Evolutionary conservation across 1,284 basidiomycete genomes (phyloP).

Genomic region (Fomitopsis schrenkii): DNA sequence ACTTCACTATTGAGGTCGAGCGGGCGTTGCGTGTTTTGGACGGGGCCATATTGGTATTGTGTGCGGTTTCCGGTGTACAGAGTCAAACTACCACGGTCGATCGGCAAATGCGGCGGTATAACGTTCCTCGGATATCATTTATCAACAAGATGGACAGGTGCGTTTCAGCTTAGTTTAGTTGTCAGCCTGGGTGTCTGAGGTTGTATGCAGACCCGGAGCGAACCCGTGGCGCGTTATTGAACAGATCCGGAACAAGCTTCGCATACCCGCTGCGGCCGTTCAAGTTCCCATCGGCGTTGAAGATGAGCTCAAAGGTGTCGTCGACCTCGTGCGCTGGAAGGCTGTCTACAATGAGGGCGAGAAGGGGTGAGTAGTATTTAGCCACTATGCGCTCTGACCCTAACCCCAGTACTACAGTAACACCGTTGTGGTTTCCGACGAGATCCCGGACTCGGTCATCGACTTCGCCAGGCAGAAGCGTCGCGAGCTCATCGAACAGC

Average conservation of each 20-base stretch:
- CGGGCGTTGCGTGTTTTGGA: conserved; percentile 95
- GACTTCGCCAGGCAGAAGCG: conserved; percentile 81
- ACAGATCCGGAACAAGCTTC: conserved; percentile 91
- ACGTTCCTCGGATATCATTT: conserved; percentile 94
- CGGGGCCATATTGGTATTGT: conserved; percentile 94
- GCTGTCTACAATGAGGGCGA: conserved; percentile 92
- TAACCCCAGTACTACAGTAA: conserved; percentile 41
- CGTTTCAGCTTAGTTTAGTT: neutral
- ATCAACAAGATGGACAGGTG: conserved; percentile 99
- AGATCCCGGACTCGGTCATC: conserved; percentile 79
- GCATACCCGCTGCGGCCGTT: conserved; percentile 92
- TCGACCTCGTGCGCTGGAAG: conserved; percentile 95
- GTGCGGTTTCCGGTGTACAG: conserved; percentile 97
- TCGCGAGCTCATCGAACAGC: conserved; percentile 88
- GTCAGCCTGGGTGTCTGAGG: neutral
- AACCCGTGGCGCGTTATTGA: conserved; percentile 95
- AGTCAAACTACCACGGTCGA: conserved; percentile 99
- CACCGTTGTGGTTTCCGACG: conserved; percentile 80
- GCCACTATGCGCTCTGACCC: neutral
- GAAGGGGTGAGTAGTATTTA: conserved; percentile 72
- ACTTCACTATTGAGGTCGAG: conserved; percentile 99
- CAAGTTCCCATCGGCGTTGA: conserved; percentile 96
- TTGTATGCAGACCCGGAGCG: conserved; percentile 73
- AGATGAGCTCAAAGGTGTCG: conserved; percentile 84
- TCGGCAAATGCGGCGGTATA: conserved; percentile 96